A percentile compares a stretch with the other conserved stretches of the same genome.
These are phyloP conservation scores for Begonia fuchsioides DNA, from an alignment of 306 rosid species.

Conservation along the genomic window DNA sequence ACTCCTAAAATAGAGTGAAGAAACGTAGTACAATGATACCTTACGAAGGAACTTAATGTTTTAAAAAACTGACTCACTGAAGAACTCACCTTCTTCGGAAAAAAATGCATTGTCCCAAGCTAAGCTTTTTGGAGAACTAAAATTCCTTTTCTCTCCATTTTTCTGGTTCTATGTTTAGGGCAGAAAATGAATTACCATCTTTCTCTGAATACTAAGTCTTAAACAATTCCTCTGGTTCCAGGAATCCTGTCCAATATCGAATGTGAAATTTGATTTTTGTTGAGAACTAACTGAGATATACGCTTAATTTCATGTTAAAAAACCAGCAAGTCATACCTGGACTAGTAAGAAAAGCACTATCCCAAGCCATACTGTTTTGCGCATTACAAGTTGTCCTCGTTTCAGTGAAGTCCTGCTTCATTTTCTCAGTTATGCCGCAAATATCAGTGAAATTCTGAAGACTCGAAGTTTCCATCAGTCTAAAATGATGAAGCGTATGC, in stretches of 20 bases:
- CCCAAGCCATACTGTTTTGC: slow-evolving; percentile 69
- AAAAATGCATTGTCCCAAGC: slow-evolving; percentile 62
- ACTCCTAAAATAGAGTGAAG: slow-evolving; percentile 25
- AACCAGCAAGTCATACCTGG: slow-evolving; percentile 22
- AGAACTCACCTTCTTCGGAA: slow-evolving; percentile 36
- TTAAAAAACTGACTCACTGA: no score
- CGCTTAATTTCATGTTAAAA: neutral
- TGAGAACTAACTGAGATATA: neutral
- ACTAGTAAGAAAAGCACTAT: slow-evolving; percentile 49
- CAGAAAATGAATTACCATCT: slow-evolving; percentile 6
- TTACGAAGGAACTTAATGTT: no score
- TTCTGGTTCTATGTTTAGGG: slow-evolving; percentile 22
- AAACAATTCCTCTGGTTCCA: slow-evolving; percentile 50
- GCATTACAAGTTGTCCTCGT: slow-evolving; percentile 18
- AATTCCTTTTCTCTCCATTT: slow-evolving; percentile 5
- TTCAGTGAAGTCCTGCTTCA: slow-evolving; percentile 3
- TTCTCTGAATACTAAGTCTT: slow-evolving; percentile 11
- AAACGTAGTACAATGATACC: neutral
- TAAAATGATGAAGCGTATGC: slow-evolving; percentile 30
- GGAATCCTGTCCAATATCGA: slow-evolving; percentile 38
- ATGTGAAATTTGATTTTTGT: neutral
- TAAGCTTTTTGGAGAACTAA: slow-evolving; percentile 30
- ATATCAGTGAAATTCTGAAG: slow-evolving; percentile 7
- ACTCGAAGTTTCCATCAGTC: slow-evolving; percentile 4
- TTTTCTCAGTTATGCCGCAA: neutral